A percentile compares a stretch with the other conserved stretches of the same genome.
These are phyloP conservation scores for Thinopyrum elongatum DNA, from an alignment of 176 grass and related monocot genomes.

Conservation along the genomic window DNA sequence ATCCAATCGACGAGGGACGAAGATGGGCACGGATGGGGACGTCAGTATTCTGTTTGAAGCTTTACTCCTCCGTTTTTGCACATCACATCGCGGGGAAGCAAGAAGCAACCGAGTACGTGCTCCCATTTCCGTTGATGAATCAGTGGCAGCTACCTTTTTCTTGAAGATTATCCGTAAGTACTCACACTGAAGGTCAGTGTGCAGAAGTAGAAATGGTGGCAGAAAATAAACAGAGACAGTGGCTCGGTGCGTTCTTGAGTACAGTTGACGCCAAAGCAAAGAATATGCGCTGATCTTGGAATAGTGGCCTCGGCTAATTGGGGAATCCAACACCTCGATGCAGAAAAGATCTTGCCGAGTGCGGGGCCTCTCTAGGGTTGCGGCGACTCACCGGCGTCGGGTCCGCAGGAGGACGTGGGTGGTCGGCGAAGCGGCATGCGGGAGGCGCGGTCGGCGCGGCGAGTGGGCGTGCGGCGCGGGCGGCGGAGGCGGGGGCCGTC, in stretches of 20 bases:
- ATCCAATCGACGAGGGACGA: background rate
- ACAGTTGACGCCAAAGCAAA: background rate
- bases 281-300: background rate
- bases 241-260: background rate
- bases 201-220: background rate
- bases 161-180: background rate
- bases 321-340: background rate
- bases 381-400: background rate
- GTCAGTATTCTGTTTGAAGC: background rate
- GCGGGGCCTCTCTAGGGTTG: background rate
- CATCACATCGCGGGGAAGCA: background rate
- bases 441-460: background rate
- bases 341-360: background rate
- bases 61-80: background rate
- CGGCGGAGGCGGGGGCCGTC: too few species aligned
- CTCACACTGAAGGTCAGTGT: background rate
- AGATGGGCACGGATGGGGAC: background rate
- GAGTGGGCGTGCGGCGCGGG: too few species aligned
- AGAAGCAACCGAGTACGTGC: background rate
- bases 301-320: background rate
- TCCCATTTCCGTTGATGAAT: too few species aligned
- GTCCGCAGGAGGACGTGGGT: background rate
- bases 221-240: background rate
- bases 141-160: background rate
- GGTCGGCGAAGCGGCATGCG: background rate